Evolutionary conservation across 2,329 filamentous ascomycete species (phyloP).

Genomic region (Paraconiothyrium brasiliense): DNA sequence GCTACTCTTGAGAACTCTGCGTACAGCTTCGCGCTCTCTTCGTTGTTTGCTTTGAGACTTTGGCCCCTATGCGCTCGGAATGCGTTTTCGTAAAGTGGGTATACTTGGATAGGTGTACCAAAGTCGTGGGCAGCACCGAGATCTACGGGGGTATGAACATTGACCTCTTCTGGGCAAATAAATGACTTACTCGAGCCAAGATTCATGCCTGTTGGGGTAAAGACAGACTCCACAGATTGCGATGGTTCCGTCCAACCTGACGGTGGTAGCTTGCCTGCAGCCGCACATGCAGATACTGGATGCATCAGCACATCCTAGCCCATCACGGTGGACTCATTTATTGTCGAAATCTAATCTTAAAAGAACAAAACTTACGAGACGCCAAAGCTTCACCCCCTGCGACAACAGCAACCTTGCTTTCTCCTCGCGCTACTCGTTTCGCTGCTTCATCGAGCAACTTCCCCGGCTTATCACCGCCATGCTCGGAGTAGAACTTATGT

Average conservation of each 20-base stretch:
- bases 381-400: conserved; percentile 73
- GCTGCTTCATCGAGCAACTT: conserved; percentile 71
- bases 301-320: conserved; percentile 3
- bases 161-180: conserved; percentile 15
- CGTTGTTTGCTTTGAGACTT: conserved; percentile 63
- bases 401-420: conserved; percentile 66
- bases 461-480: conserved; percentile 72
- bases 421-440: conserved; percentile 62
- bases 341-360: background rate
- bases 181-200: conserved; percentile 53
- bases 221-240: conserved; percentile 58
- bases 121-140: conserved; percentile 66
- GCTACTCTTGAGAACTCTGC: conserved; percentile 68
- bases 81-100: conserved; percentile 72
- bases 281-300: conserved; percentile 62
- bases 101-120: conserved; percentile 72
- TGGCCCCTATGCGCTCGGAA: conserved; percentile 67
- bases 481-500: conserved; percentile 63
- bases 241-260: conserved; percentile 66
- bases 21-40: conserved; percentile 69
- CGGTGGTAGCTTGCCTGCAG: conserved; percentile 64
- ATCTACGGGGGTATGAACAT: conserved; percentile 52
- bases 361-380: conserved; percentile 55
- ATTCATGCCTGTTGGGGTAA: conserved; percentile 60
- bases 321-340: background rate